phyloP scores from a whole-genome alignment of 768 basidiomycete genomes.

The Lactifluus subvellereus region DNA sequence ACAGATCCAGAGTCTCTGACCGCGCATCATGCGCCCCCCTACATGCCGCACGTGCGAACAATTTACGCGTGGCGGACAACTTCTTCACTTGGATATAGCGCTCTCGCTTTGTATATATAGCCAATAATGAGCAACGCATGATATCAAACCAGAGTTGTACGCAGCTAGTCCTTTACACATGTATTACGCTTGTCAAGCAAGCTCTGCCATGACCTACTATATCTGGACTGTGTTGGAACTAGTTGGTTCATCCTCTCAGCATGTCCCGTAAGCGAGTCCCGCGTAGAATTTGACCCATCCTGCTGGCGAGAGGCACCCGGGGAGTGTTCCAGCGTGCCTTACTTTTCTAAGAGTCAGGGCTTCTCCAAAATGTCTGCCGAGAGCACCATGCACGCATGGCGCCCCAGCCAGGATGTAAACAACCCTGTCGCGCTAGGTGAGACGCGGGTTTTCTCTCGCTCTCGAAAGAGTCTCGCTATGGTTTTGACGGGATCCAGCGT shows the following conservation, averaged over 20 bases:
- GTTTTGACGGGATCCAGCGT: neutral
- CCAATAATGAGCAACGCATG: constrained; percentile 13
- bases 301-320: neutral
- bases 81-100: constrained; percentile 1
- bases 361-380: neutral
- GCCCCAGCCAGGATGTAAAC: no score
- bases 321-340: neutral
- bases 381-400: no score
- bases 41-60: neutral
- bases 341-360: neutral
- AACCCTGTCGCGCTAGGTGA: no score
- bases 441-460: no score
- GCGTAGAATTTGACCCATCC: neutral
- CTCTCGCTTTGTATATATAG: constrained; percentile 14
- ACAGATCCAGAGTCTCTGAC: constrained; percentile 77
- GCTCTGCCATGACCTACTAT: neutral
- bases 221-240: neutral
- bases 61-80: constrained; percentile 1
- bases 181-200: constrained; percentile 15
- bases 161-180: constrained; percentile 15
- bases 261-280: neutral
- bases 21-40: neutral
- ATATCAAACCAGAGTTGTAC: constrained; percentile 2
- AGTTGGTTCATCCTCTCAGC: neutral
- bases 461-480: neutral